Evolutionary conservation across 1,139 yeast genomes (phyloP), one percentile per base, ranked within the genome.

Genomic region (Scheffersomyces insectosa): DNA sequence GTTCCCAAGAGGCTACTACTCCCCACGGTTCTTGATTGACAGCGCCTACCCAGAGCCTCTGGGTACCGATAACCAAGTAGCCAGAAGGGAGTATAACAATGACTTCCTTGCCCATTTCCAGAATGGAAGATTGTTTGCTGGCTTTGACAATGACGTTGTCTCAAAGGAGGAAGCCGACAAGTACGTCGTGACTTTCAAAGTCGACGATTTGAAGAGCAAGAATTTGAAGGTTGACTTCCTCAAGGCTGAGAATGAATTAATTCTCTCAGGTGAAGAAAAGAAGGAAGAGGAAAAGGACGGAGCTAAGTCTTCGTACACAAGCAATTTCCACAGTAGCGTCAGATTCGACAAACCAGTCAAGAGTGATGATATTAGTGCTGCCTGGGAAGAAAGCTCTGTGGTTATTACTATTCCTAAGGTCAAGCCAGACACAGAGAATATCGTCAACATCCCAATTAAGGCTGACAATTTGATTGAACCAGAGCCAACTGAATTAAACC

Each of bases 181-280:
- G 13, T 40, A 36, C 16, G 11, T 36, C 15, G 39, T 40, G 31
- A 13, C 27, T 4, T 16, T 40, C 34, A 31, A 31, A 31, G 34
- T 15, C 10, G 34, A 31, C n/a, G 49, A 57, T 31, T 51, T 62
- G 33, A 49, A 53, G 11, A 47, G 54, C 28, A 59, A 60, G 30
- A 62, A 60, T 38, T 55, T 63, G 36, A 57, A 55, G 35, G 51
- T 63, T 40, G 64, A 63, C 39, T 60, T 52, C 46, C 50, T 53
- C 35, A 59, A 58, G 43, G 50, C 57, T 28, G 60, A 57, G 33
- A 63, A 65, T 39, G 59, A 57, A 46, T 52, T 65, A 41, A 52
- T 50, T 13, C 49, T 64, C 30, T 48, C 54, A 13, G 50, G 60
- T 30, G 45, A 23, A 20, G 48, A 53, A 37, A 56, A 54, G 42